Evolutionary conservation across 768 basidiomycete genomes (phyloP), one percentile per base, ranked within the genome.

Genomic region (Rhodotorula graminis): DNA sequence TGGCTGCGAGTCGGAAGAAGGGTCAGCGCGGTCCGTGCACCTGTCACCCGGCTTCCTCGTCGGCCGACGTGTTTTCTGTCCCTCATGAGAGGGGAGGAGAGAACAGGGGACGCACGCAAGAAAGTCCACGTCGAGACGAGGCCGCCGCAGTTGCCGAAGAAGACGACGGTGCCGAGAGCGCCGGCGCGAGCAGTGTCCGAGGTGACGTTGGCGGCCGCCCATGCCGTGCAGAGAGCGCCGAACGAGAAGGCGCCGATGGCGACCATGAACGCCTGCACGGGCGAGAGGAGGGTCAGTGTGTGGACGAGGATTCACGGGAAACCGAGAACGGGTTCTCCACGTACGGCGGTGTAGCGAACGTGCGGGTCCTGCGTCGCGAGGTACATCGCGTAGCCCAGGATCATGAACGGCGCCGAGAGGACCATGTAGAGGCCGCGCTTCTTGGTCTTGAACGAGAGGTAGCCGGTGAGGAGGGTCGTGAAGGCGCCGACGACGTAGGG

Each of bases 401-500:
- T 65, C 49, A 76, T 71, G 15, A 74, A 62, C 0, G 73, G 70
- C 0, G 73, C 74, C 33, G 63, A 68, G 23, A 65, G 37, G 25
- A 70, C 19, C 70, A 76, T 70, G 65, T 64, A 75, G 25, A 78
- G 44, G 0, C 65, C 65, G 25, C 77, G 71, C 12, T 64, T 50
- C 55, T 69, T 72, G 23, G 60, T 61, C 76, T 72, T 77, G 71
- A 66, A 75, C 27, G 76, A 75, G 4, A 73, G n/a, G 75, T 61
- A 64, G 53, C 61, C 61, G 29, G 50, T 52, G 25, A 60, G 21
- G 42, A 75, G 65, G 14, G 72, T 76, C 47, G 65, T 64, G 58
- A 75, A 57, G 9, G 71, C 67, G 42, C 78, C 76, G 56, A 76
- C 67, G 33, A 76, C 61, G 70, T 77, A 77, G 78, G 78, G 49